A percentile compares a stretch with the other conserved stretches of the same genome.
Conservation (phyloP, 1,139 yeast genomes). For the Kurtzmaniella quercitrusa region DNA sequence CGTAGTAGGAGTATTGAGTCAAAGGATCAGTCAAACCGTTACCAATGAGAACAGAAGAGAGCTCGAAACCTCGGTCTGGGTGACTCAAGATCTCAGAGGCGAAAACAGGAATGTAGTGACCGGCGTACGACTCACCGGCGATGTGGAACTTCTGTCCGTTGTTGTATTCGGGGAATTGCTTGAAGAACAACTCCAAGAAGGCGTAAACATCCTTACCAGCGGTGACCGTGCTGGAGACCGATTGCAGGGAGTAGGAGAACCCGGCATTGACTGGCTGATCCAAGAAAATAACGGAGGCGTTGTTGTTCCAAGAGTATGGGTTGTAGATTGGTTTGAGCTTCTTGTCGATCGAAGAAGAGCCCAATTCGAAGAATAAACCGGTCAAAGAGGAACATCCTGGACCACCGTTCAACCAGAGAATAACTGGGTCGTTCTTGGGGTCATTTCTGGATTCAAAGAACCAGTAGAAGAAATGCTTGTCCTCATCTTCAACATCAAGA, state of each 20-base stretch:
- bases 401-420: slow-evolving; percentile 46
- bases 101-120: slow-evolving; percentile 93
- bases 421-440: slow-evolving; percentile 40
- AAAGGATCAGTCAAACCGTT: slow-evolving; percentile 94
- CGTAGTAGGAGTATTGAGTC: slow-evolving; percentile 81
- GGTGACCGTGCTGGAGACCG: slow-evolving; percentile 72
- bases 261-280: slow-evolving; percentile 58
- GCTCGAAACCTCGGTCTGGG: slow-evolving; percentile 71
- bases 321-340: slow-evolving; percentile 34
- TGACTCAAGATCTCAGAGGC: slow-evolving; percentile 84
- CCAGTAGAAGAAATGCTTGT: slow-evolving; percentile 62
- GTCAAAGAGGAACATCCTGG: slow-evolving; percentile 44
- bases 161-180: slow-evolving; percentile 82
- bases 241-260: slow-evolving; percentile 66
- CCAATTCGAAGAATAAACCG: slow-evolving; percentile 42
- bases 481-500: slow-evolving; percentile 77
- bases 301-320: slow-evolving; percentile 41
- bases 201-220: slow-evolving; percentile 95
- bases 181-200: slow-evolving; percentile 83
- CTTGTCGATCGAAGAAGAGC: slow-evolving; percentile 35
- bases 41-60: slow-evolving; percentile 88
- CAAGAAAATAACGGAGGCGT: slow-evolving; percentile 42
- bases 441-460: slow-evolving; percentile 44
- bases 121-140: slow-evolving; percentile 99
- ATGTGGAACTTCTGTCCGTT: slow-evolving; percentile 72